Evolutionary conservation across 768 basidiomycete species (phyloP).

Genomic region (Phaffia australis): DNA sequence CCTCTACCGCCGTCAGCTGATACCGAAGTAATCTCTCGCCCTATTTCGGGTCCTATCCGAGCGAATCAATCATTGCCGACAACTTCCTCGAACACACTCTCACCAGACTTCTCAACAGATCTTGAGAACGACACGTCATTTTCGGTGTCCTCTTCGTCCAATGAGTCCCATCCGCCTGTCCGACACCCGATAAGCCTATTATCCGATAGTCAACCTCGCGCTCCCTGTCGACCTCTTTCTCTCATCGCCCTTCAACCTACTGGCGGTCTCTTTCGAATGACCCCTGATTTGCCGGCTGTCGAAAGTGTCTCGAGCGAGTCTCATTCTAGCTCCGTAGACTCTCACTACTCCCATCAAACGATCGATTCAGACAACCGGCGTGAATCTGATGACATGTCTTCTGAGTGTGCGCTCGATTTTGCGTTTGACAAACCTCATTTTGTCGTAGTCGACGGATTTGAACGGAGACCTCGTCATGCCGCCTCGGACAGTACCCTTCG

Average conservation of each 20-base stretch:
- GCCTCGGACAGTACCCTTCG: too few species aligned
- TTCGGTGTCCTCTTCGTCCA: background rate
- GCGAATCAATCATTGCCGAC: too few species aligned
- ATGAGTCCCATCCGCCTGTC: background rate
- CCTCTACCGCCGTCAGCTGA: background rate
- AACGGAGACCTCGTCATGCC: too few species aligned
- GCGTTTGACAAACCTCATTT: background rate
- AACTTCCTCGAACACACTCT: background rate
- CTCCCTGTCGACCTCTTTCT: conserved; percentile 4
- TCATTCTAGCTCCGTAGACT: background rate
- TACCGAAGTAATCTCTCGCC: background rate
- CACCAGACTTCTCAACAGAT: background rate
- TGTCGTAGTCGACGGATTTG: background rate
- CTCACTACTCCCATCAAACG: too few species aligned
- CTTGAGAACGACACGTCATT: background rate
- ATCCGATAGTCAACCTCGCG: too few species aligned
- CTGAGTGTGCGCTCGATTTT: conserved; percentile 17
- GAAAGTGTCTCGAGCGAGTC: background rate
- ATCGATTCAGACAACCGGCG: background rate
- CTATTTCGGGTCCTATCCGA: too few species aligned
- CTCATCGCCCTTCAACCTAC: background rate
- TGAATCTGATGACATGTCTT: conserved; percentile 8
- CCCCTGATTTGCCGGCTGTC: background rate
- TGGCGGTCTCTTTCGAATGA: conserved; percentile 9
- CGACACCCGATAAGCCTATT: too few species aligned